A percentile compares a stretch with the other conserved stretches of the same genome.
phyloP scores from a whole-genome alignment of 2,329 filamentous ascomycete species.

The Grosmannia serpens region DNA sequence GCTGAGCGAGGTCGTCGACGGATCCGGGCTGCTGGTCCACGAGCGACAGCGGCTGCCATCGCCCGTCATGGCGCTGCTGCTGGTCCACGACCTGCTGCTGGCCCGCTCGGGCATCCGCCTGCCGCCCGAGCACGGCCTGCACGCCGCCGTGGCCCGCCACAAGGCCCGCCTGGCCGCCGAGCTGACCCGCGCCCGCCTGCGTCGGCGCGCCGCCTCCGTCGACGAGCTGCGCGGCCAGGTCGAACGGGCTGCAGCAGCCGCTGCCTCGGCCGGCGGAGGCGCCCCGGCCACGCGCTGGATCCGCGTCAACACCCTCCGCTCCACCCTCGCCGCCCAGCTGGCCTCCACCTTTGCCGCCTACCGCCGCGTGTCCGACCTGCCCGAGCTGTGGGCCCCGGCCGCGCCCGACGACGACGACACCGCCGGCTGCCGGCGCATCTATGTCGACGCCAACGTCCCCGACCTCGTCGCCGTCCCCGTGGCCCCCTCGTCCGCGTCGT shows the following conservation, averaged over 20 bases:
- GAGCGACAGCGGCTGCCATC: slow-evolving; percentile 59
- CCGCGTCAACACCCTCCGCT: slow-evolving; percentile 69
- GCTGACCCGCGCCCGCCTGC: slow-evolving; percentile 66
- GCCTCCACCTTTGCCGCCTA: slow-evolving; percentile 60
- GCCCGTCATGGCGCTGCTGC: slow-evolving; percentile 65
- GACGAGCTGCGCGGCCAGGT: slow-evolving; percentile 52
- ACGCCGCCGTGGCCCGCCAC: slow-evolving; percentile 65
- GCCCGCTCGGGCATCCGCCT: slow-evolving; percentile 74
- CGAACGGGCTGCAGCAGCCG: slow-evolving; percentile 52
- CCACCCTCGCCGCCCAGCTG: slow-evolving; percentile 61
- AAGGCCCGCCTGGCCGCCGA: slow-evolving; percentile 72
- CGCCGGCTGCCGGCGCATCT: slow-evolving; percentile 33
- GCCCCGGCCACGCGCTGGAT: slow-evolving; percentile 76
- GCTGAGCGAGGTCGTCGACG: slow-evolving; percentile 82
- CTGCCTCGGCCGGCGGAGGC: slow-evolving; percentile 51
- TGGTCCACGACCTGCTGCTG: slow-evolving; percentile 78
- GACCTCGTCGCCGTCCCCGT: slow-evolving; percentile 68
- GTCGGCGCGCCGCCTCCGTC: slow-evolving; percentile 56
- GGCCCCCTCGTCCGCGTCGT: not conserved
- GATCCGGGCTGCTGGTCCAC: slow-evolving; percentile 58
- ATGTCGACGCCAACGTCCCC: slow-evolving; percentile 72
- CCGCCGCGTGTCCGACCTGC: slow-evolving; percentile 40
- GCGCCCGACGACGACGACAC: not conserved
- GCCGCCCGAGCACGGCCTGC: slow-evolving; percentile 65
- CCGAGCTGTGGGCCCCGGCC: slow-evolving; percentile 35